These are phyloP conservation scores for Caryopteris hybrid DNA, from an alignment of 305 asterid species.

Conservation along the genomic window DNA sequence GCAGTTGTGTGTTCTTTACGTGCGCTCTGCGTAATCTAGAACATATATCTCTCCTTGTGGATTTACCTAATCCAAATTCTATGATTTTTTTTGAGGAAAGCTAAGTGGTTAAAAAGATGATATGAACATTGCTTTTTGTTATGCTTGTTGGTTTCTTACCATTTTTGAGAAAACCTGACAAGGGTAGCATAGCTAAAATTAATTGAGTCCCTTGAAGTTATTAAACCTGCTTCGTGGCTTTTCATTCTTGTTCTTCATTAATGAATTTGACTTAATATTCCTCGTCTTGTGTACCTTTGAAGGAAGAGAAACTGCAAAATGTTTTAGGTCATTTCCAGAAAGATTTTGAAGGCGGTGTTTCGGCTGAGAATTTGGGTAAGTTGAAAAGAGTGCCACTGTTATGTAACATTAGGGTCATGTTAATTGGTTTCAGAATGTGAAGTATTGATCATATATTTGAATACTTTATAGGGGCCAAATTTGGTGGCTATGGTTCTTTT, in stretches of 20 bases:
- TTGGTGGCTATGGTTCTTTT: conserved; percentile 96
- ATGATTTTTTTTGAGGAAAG: neutral
- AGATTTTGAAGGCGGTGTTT: conserved; percentile 97
- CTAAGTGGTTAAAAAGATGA: conserved; percentile 3
- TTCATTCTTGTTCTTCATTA: neutral
- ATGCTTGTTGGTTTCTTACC: conserved; percentile 5
- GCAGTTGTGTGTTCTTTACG: conserved; percentile 10
- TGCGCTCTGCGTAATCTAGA: conserved; percentile 18
- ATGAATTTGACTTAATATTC: conserved; percentile 19
- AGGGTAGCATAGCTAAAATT: neutral
- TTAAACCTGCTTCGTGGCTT: conserved; percentile 9
- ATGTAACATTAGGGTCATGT: neutral
- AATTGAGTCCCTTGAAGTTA: neutral
- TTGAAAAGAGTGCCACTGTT: conserved; percentile 20
- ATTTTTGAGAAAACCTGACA: conserved; percentile 1
- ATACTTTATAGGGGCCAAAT: conserved; percentile 74
- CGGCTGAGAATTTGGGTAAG: conserved; percentile 99
- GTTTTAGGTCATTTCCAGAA: conserved; percentile 94
- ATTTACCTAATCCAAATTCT: neutral
- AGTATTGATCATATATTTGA: conserved; percentile 30
- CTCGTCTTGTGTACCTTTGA: conserved; percentile 28
- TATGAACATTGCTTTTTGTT: neutral
- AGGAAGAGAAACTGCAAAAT: conserved; percentile 90
- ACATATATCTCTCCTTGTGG: neutral
- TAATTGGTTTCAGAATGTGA: conserved; percentile 10